Evolutionary conservation across 1,284 basidiomycete genomes (phyloP), one percentile per base, ranked within the genome.

Genomic region (Filobasidium uniguttulatum): DNA sequence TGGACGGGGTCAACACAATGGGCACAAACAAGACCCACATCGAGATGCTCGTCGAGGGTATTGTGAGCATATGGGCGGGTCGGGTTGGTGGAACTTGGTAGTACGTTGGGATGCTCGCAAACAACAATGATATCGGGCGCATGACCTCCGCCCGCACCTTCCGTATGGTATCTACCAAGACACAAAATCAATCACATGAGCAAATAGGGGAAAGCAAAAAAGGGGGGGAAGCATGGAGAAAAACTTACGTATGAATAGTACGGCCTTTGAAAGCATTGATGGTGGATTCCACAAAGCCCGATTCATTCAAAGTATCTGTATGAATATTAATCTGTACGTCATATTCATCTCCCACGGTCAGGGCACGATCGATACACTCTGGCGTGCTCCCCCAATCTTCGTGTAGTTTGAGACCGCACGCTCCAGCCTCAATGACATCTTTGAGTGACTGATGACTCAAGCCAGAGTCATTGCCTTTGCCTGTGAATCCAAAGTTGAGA

Each of bases 321-420:
- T 99, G 94, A 49, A 99, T 96, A 65, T 93, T 94, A 55, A 90
- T 80, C 79, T 85, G 53, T 6, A 99, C 86, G 63, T 99, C 94
- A 65, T 86, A 91, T 59, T 88, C 77, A 62, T 98, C 89, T 2
- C 77, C 91, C 15, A 96, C 77, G 51, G 80, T 78, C 55, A 99
- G 73, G 55, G 81, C 83, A 44, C 77, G 82, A 57, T 76, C 74
- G 60, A 98, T 97, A 0, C 78, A 79, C 14, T 80, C 81, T 0
- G 93, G 93, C 1, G 91, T 96, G 19, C 81, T 77, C 4, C 94
- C 94, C 94, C 94, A 99, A 68, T 99, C 94, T 60, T 99, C 94
- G 62, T 99, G 94, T 50, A 99, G 70, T 71, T 99, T 99, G 58
- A 98, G 68, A 0, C 91, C 91, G 22, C 78, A 80, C 0, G 89